Evolutionary conservation across 139 green algal species (phyloP).

Genomic region (Pycnococcus provasolii): DNA sequence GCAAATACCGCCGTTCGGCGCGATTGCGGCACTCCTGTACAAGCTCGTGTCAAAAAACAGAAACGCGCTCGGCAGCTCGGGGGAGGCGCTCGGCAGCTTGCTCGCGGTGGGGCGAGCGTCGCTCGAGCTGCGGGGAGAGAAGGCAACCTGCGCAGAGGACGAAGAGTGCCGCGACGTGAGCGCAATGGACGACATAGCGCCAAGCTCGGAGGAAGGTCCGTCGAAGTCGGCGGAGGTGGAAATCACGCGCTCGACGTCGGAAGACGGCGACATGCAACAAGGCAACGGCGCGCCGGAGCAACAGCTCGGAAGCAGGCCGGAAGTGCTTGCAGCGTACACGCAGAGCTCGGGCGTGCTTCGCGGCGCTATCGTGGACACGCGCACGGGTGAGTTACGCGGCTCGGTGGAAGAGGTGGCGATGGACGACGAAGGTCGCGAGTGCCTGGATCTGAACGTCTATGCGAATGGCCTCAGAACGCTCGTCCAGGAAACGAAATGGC

Average conservation of each 20-base stretch:
- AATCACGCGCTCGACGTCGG: too few relatives aligned
- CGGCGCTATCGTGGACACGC: not conserved
- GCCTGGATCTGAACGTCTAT: too few relatives aligned
- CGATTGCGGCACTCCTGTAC: slow-evolving; percentile 46
- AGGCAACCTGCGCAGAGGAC: not conserved
- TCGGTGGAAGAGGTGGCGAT: too few relatives aligned
- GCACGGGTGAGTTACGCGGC: not conserved
- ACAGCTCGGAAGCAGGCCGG: not conserved
- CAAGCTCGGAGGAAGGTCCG: too few relatives aligned
- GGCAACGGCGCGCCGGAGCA: not conserved
- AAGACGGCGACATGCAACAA: too few relatives aligned
- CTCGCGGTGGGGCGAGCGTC: slow-evolving; percentile 11
- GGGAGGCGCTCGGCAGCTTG: slow-evolving; percentile 26
- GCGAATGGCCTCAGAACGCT: not conserved
- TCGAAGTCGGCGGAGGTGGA: too few relatives aligned
- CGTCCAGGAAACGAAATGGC: slow-evolving; percentile 22
- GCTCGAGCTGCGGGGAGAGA: not conserved
- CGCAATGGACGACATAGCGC: not conserved
- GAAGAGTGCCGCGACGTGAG: not conserved
- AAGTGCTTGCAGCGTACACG: not conserved
- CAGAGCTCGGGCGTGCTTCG: not conserved
- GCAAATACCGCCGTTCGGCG: slow-evolving; percentile 45
- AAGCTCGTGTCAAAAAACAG: slow-evolving; percentile 54
- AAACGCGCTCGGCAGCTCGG: slow-evolving; percentile 32
- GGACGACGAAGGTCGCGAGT: too few relatives aligned